Evolutionary conservation across 257 asterid species (phyloP), one percentile per base, ranked within the genome.

Genomic region (Nicotiana paniculata): DNA sequence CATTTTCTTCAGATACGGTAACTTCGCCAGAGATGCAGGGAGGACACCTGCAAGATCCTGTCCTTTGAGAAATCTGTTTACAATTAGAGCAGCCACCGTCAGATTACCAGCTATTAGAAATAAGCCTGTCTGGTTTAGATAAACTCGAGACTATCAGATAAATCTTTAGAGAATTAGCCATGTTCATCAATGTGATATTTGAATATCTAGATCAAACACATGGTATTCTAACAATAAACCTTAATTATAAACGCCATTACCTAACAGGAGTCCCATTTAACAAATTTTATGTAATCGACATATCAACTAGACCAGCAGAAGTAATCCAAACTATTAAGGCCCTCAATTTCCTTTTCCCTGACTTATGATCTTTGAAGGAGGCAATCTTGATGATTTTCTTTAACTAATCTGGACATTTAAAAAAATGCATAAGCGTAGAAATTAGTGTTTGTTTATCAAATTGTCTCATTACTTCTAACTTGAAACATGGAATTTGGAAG

Each of bases 1-100:
- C 96, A 92, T 85, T 10, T 9, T 67, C 86, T 66, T 90, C 84
- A 92, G 81, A 81, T 80, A 84, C 3, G 85, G 86, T 72, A 92
- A 83, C 90, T 92, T 92, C 15, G 89, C 88, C 78, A 92, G 82
- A 3, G 93, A 92, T 11, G 91, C 88, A 3, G 96, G 91, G 55
- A 92, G 91, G 53, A 90, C 92, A 64, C 96, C 94, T 35, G 87
- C 84, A 79, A 92, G 86, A 88, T 90, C 91, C 88, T 92, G 93
- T 48, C 91, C 90, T 57, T 7, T 81, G 7, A 92, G 88, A 65
- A 24, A 63, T 83, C 96, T 90, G 90, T 89, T 8, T 10, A 16
- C 82, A 66, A 81, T 69, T 5, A 18, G 81, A 77, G 82, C 43
- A 77, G 26, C 16, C 3, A n/a, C 12, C n/a, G 46, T 64, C 30